Evolutionary conservation across 2,329 filamentous ascomycete species (phyloP), one percentile per base, ranked within the genome.

Genomic region (Mycogone perniciosa): DNA sequence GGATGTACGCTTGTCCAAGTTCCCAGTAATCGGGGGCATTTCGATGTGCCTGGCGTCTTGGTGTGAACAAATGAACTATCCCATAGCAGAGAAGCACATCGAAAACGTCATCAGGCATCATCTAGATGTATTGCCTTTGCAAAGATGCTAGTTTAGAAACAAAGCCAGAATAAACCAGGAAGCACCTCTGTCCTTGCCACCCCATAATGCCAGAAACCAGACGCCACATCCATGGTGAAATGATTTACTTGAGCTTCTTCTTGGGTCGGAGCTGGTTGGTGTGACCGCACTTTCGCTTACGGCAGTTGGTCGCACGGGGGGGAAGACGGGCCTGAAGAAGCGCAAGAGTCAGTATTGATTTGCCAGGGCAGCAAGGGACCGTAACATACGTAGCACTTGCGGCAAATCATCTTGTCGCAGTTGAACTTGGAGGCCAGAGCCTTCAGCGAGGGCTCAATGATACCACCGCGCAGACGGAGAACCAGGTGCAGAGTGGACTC

Each of bases 321-420:
- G 92, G 92, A 60, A 97, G 90, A 75, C 92, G 91, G 58, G 82
- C 81, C 79, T 82, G 53, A 43, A 40, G 8, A 39, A 2, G 9
- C 20, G 10, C 5, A 13, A 5, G n/a, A 44, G 57, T 62, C 42
- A 62, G 56, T 31, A 44, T 26, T 33, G n/a, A 3, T 29, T 44
- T 20, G 31, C 9, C 37, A 31, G n/a, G 31, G 5, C 6, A 5
- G n/a, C 9, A 27, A 27, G 4, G n/a, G n/a, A n/a, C 30, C 11
- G 38, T n/a, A 52, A 85, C 87, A 67, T 85, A 93, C 89, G 79
- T 97, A 97, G 88, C 93, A 99, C 88, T 99, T 97, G 83, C 93
- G 92, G 89, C 93, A 97, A 79, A 97, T 96, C 87, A 92, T 92
- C 87, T 96, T 96, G 65, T 97, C 93, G 88, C 92, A 97, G 87